A percentile compares a stretch with the other conserved stretches of the same genome.
phyloP scores from a whole-genome alignment of 495 filamentous ascomycete genomes.

The Astrothelium macrocarpum region DNA sequence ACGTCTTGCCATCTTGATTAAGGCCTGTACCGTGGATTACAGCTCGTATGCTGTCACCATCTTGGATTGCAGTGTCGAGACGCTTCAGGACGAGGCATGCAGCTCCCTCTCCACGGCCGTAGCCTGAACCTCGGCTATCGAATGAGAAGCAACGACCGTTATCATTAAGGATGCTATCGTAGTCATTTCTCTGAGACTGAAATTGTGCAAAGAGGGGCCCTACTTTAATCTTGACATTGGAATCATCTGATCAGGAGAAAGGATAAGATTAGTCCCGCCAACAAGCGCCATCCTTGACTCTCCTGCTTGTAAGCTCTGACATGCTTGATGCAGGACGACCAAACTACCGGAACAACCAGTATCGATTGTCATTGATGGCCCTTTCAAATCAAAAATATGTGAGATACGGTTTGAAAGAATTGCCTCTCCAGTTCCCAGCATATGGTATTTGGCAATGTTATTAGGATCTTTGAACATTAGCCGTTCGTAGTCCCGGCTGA shows the following conservation, averaged over 20 bases:
- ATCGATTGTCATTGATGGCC: slow-evolving; percentile 41
- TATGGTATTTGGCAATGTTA: not conserved
- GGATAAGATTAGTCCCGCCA: not conserved
- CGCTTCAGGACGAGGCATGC: slow-evolving; percentile 32
- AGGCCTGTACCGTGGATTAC: slow-evolving; percentile 1
- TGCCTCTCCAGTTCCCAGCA: slow-evolving; percentile 14
- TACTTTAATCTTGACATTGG: not conserved
- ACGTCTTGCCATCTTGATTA: slow-evolving; percentile 7
- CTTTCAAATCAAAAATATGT: slow-evolving; percentile 40
- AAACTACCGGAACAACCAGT: slow-evolving; percentile 43
- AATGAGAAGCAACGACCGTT: slow-evolving; percentile 6
- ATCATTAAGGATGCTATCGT: not conserved
- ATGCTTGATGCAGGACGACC: slow-evolving; percentile 7
- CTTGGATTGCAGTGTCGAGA: slow-evolving; percentile 28
- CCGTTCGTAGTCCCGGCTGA: not conserved
- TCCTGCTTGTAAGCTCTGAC: not conserved
- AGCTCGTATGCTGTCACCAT: slow-evolving; percentile 32
- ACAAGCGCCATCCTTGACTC: not conserved
- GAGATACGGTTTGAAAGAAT: slow-evolving; percentile 45
- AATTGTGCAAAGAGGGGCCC: too few species aligned
- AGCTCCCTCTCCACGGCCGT: slow-evolving; percentile 32
- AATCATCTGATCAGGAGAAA: not conserved
- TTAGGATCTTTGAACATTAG: not conserved
- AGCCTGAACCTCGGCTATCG: slow-evolving; percentile 22
- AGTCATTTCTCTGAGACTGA: too few species aligned